Conservation (phyloP, 2,329 filamentous ascomycete genomes). For the Sphaerostilbella broomeana region DNA sequence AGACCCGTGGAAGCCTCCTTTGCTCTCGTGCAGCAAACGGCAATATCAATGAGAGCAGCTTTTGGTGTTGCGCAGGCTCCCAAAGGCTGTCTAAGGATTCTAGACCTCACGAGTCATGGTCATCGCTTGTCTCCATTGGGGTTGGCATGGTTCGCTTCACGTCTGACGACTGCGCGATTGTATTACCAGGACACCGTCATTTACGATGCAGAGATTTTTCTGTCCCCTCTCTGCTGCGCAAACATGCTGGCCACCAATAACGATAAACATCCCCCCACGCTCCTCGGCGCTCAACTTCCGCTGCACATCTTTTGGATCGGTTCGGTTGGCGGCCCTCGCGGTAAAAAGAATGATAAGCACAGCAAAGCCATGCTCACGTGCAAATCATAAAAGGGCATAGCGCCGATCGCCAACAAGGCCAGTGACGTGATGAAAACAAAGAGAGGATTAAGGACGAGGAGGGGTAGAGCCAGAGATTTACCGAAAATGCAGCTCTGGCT, state of each 20-base stretch:
- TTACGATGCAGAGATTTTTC: too few species aligned
- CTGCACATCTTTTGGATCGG: slow-evolving; percentile 4
- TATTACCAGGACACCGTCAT: too few species aligned
- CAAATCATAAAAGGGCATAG: slow-evolving; percentile 11
- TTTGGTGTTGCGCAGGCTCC: too few species aligned
- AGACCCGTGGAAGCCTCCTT: background rate
- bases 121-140: slow-evolving; percentile 5
- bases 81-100: too few species aligned
- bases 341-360: slow-evolving; percentile 12
- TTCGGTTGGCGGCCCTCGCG: slow-evolving; percentile 13
- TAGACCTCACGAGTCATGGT: too few species aligned
- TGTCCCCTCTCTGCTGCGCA: too few species aligned
- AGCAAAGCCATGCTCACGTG: too few species aligned
- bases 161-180: background rate
- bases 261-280: slow-evolving; percentile 7
- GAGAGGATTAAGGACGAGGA: slow-evolving; percentile 5
- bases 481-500: background rate
- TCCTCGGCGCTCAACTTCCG: slow-evolving; percentile 1
- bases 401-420: slow-evolving; percentile 8
- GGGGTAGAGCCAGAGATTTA: slow-evolving; percentile 13
- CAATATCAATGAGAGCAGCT: too few species aligned
- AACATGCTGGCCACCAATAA: slow-evolving; percentile 8
- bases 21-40: slow-evolving; percentile 4
- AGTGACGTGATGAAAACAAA: slow-evolving; percentile 5
- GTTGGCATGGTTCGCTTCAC: background rate